Evolutionary conservation across 2,329 filamentous ascomycete species (phyloP), one percentile per base, ranked within the genome.

Genomic region (Scytalidium sp.): DNA sequence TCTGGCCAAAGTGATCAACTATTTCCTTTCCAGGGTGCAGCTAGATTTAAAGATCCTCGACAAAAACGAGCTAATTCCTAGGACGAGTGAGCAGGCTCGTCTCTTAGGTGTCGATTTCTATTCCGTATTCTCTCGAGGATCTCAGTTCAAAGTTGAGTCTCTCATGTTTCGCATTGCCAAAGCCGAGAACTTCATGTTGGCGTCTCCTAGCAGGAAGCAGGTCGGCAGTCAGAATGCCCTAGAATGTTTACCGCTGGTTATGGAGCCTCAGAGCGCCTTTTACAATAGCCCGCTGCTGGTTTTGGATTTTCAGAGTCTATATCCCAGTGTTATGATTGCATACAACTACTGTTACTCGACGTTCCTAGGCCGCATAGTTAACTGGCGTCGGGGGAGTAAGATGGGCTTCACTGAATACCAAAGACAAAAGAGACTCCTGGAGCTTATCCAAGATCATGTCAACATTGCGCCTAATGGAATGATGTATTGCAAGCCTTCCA

Each of bases 261-360:
- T 99, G 92, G 94, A 99, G 63, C 94, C 94, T 0, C 90, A 94
- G 61, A 97, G 92, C 57, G 89, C 85, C 6, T 96, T 99, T 64
- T 99, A 99, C 69, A 90, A 76, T 50, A 94, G 89, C 54, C 94
- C 94, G 0, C 67, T 99, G 0, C 66, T 99, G 3, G 94, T 99
- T 0, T 76, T 99, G 6, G 94, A 99, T 68, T 99, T 99, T 56
- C 93, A 97, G 64, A 96, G 90, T 52, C 72, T 99, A 43, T 99
- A 99, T 58, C 94, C 94, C 0, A 97, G 92, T 67, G 86, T 97
- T 52, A 97, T 99, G 91, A 97, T 99, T 64, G 94, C 94, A 0
- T 97, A 99, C 73, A 99, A 99, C 63, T 94, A 97, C 65, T 99
- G 94, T 71, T 99, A 99, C 65, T 97, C 94, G 0, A 99, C 94